Evolutionary conservation across 257 asterid species (phyloP).

Genomic region (Plantago ovata): DNA sequence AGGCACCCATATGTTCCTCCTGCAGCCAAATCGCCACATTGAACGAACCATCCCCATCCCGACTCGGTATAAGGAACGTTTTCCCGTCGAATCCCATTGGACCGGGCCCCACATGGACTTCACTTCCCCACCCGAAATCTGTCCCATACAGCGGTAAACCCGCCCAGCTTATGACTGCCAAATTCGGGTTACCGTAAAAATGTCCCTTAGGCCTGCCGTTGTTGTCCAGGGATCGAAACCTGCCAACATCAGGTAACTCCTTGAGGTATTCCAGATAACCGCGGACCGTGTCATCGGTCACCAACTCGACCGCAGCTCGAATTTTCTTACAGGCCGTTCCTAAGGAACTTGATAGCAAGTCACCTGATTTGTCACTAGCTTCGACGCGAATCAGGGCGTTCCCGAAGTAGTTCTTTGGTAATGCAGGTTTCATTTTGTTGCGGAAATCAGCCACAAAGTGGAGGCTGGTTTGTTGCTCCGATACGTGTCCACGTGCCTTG

Average conservation of each 20-base stretch:
- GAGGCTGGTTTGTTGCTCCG: slow-evolving; percentile 53
- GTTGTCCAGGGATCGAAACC: slow-evolving; percentile 48
- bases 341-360: slow-evolving; percentile 35
- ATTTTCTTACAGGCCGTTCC: slow-evolving; percentile 39
- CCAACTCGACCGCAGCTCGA: slow-evolving; percentile 44
- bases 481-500: slow-evolving; percentile 51
- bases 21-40: slow-evolving; percentile 68
- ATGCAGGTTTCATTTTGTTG: slow-evolving; percentile 48
- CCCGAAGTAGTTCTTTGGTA: slow-evolving; percentile 66
- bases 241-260: slow-evolving; percentile 49
- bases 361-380: slow-evolving; percentile 43
- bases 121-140: slow-evolving; percentile 86
- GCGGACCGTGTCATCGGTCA: slow-evolving; percentile 42
- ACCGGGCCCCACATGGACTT: slow-evolving; percentile 70
- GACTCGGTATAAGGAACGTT: slow-evolving; percentile 54
- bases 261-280: slow-evolving; percentile 61
- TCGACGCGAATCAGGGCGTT: slow-evolving; percentile 72
- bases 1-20: slow-evolving; percentile 51
- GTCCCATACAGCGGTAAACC: slow-evolving; percentile 54
- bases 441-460: slow-evolving; percentile 64
- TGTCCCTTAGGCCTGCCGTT: slow-evolving; percentile 46
- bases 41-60: slow-evolving; percentile 48
- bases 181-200: slow-evolving; percentile 64
- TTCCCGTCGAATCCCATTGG: slow-evolving; percentile 69
- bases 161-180: slow-evolving; percentile 77